Base-by-base conservation (phyloP, 306 rosid genomes). In the Ammopiptanthus mongolicus region DNA sequence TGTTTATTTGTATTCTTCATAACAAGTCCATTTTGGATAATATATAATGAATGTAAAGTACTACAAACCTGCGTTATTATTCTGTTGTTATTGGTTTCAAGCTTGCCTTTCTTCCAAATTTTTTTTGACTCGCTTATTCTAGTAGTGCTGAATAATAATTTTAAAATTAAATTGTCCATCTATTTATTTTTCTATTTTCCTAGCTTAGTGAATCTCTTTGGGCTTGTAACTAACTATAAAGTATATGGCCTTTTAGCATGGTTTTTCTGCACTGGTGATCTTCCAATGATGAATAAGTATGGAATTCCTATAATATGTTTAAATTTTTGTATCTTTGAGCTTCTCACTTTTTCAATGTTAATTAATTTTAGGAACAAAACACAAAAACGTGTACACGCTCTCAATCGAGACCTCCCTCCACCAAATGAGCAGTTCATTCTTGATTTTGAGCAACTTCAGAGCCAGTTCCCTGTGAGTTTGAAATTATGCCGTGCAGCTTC, bases 371-470 rank as follows among this genome's bases (percentile, higher is more conserved):
- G 99, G 90, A 92, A 95, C 87, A 90, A 90, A 84, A 75, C 97
- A 34, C 97, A 95, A 29, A 95, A 95, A 80, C 99, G 99, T 59
- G 96, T 95, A 12, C 84, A 79, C 18, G 99, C 99, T 1, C 82
- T 90, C 19, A 90, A 91, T 73, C 80, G 99, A 78, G 97, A 92
- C 62, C 87, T 95, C 76, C 97, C 97, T 60, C 99, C 99, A 41
- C 93, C 90, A 62, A 91, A 95, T 59, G 99, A 95, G 85, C 97
- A 92, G 85, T 95, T 95, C 84, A 86, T 95, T 76, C 62, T 65
- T 14, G 99, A 95, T 89, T 95, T 95, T 79, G 96, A 90, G 87
- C 96, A 87, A 72, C 84, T 95, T 51, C 97, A 86, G 91, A 92
- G 83, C 86, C 97, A 92, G 86, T 92, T 90, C 81, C 70, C 93